These are phyloP conservation scores for Grosmannia clavigera DNA, from an alignment of 2,329 filamentous ascomycete species.

Conservation along the genomic window DNA sequence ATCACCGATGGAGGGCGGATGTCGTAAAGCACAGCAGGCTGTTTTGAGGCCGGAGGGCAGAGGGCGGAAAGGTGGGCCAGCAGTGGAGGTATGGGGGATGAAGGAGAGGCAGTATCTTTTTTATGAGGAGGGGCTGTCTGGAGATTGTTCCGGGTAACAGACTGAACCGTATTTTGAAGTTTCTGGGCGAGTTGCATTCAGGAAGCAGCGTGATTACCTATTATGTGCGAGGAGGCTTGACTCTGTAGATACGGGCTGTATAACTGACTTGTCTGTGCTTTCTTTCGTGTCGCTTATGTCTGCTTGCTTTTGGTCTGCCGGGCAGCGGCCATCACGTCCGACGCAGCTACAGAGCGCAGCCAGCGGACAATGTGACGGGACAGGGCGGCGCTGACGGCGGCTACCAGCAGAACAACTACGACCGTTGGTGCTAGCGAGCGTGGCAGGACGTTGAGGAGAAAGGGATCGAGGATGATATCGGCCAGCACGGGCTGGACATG, in stretches of 20 bases:
- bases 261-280: no score
- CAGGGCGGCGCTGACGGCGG: constrained; percentile 29
- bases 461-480: constrained; percentile 81
- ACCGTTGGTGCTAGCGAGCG: constrained; percentile 62
- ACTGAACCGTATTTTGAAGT: no score
- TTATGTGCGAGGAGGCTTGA: no score
- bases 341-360: constrained; percentile 17
- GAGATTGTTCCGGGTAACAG: no score
- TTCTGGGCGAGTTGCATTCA: no score
- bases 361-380: constrained; percentile 23
- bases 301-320: no score
- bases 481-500: constrained; percentile 60
- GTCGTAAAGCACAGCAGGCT: no score
- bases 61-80: not conserved
- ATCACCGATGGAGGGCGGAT: not conserved
- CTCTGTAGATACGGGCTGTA: not conserved
- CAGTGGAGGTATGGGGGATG: not conserved
- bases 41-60: not conserved
- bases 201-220: no score
- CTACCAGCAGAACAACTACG: constrained; percentile 53
- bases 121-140: no score
- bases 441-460: constrained; percentile 61
- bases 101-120: not conserved
- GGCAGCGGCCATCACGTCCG: no score
- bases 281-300: no score